phyloP scores from a whole-genome alignment of 1,284 basidiomycete species.

The Fomitopsis pinicola region DNA sequence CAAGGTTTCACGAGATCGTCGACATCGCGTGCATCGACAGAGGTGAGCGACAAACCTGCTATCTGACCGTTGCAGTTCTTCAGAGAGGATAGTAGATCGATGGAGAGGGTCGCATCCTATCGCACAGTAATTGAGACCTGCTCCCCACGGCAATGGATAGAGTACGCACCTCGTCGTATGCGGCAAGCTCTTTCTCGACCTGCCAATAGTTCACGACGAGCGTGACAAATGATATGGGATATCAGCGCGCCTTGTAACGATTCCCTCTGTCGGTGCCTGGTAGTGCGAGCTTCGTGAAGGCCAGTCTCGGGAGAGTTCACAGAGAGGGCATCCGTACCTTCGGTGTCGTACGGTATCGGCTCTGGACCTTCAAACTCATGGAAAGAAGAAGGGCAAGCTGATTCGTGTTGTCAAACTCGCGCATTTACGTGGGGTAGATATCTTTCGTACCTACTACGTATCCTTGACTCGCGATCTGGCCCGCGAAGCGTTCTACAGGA shows the following conservation, averaged over 20 bases:
- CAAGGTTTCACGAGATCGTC: neutral
- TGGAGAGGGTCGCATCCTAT: conserved; percentile 72
- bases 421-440: neutral
- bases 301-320: neutral
- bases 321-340: conserved; percentile 44
- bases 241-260: conserved; percentile 68
- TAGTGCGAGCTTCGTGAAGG: conserved; percentile 8
- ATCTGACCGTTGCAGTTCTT: conserved; percentile 88
- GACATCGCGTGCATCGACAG: neutral
- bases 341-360: conserved; percentile 79
- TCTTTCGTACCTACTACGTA: conserved; percentile 62
- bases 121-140: neutral
- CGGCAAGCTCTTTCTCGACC: conserved; percentile 81
- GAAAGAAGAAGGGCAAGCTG: conserved; percentile 78
- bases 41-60: conserved; percentile 48
- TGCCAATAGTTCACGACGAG: conserved; percentile 25
- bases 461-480: conserved; percentile 89
- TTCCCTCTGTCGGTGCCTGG: conserved; percentile 81
- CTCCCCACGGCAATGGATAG: neutral
- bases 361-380: conserved; percentile 91
- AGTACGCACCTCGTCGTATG: conserved; percentile 73
- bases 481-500: conserved; percentile 84
- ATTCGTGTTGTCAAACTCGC: neutral
- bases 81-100: conserved; percentile 71
- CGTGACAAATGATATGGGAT: neutral